Evolutionary conservation across 805 yeast genomes (phyloP).

Genomic region (Wickerhamiella allomyrinae): DNA sequence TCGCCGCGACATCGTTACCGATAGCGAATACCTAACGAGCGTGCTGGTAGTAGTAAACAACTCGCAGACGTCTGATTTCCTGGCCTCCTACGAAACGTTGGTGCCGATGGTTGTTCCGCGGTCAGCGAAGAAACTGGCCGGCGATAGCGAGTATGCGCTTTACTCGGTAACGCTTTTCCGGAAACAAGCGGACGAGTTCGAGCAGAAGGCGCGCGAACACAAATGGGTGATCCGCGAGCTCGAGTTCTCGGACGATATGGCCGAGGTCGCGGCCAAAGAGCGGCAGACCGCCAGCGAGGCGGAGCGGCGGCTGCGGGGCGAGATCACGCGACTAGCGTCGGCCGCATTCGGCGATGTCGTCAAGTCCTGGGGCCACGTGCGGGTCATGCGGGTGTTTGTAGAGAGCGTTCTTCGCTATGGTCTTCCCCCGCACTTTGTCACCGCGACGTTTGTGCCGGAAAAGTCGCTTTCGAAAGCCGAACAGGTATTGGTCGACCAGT

Average conservation of each 20-base stretch:
- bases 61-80: slow-evolving; percentile 42
- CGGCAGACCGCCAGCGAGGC: slow-evolving; percentile 58
- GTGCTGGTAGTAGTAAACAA: slow-evolving; percentile 83
- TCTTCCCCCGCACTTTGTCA: slow-evolving; percentile 78
- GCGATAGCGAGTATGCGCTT: slow-evolving; percentile 60
- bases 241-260: slow-evolving; percentile 60
- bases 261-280: slow-evolving; percentile 63
- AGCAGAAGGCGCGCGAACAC: slow-evolving; percentile 58
- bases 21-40: slow-evolving; percentile 76
- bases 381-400: slow-evolving; percentile 73
- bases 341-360: slow-evolving; percentile 84
- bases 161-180: slow-evolving; percentile 76
- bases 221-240: slow-evolving; percentile 92
- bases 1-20: slow-evolving; percentile 67
- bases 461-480: slow-evolving; percentile 43
- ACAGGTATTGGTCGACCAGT: slow-evolving; percentile 53
- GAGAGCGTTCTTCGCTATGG: slow-evolving; percentile 94
- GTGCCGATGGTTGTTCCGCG: slow-evolving; percentile 82
- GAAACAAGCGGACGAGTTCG: slow-evolving; percentile 59
- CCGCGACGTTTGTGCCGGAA: slow-evolving; percentile 33
- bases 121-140: slow-evolving; percentile 53
- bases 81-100: slow-evolving; percentile 59
- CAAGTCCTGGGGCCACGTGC: slow-evolving; percentile 80
- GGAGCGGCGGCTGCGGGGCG: slow-evolving; percentile 57
- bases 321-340: slow-evolving; percentile 65